phyloP scores from a whole-genome alignment of 2,329 filamentous ascomycete genomes.

The Aureobasidium sp. region DNA sequence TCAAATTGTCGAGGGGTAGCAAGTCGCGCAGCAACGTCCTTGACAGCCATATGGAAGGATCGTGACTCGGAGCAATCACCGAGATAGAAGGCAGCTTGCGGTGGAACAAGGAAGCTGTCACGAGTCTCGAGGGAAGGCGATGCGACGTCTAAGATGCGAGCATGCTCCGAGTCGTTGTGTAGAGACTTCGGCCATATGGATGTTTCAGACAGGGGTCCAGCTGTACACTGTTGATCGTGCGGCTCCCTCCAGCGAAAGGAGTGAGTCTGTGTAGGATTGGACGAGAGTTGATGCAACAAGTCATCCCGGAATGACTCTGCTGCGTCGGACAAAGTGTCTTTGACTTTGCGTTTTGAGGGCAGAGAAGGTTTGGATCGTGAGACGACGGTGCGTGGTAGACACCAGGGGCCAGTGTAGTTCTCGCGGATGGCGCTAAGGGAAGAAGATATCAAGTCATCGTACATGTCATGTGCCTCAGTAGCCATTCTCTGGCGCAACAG shows the following conservation, averaged over 20 bases:
- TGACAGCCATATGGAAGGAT: conserved; percentile 33
- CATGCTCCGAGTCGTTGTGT: neutral
- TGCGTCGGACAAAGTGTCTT: neutral
- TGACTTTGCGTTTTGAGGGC: conserved; percentile 23
- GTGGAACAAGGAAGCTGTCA: conserved; percentile 40
- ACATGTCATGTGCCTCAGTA: conserved; percentile 29
- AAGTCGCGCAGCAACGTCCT: conserved; percentile 30
- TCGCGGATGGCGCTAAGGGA: conserved; percentile 33
- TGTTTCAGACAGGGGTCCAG: neutral
- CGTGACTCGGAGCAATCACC: conserved; percentile 37
- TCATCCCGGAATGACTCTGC: neutral
- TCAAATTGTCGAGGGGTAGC: conserved; percentile 51
- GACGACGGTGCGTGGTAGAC: conserved; percentile 24
- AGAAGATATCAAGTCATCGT: conserved; percentile 32
- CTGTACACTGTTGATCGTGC: neutral
- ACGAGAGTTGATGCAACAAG: conserved; percentile 7
- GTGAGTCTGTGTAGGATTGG: neutral
- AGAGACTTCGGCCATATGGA: neutral
- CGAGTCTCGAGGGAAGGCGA: neutral
- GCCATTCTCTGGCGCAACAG: conserved; percentile 31
- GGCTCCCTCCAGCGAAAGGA: neutral
- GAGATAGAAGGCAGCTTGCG: conserved; percentile 43
- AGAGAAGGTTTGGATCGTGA: neutral
- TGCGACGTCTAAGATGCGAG: conserved; percentile 5
- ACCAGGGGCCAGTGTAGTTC: conserved; percentile 29